Conservation (phyloP, 2,329 filamentous ascomycete genomes). For the Paecilomyces niveus region DNA sequence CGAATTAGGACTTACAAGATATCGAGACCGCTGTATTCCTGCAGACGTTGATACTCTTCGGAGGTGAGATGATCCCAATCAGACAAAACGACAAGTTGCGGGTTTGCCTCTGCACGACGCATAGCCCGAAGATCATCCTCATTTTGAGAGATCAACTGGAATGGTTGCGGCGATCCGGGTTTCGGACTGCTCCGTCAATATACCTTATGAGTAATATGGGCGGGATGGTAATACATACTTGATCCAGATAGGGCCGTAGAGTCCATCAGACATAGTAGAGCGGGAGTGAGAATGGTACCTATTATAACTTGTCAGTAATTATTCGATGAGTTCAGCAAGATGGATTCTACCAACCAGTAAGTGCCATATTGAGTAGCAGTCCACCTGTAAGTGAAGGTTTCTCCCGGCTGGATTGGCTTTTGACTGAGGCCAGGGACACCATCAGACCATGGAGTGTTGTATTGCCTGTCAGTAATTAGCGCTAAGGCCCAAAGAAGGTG, state of each 20-base stretch:
- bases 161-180: constrained; percentile 38
- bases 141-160: constrained; percentile 42
- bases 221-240: constrained; percentile 9
- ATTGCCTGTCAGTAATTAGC: constrained; percentile 26
- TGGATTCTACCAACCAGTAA: constrained; percentile 40
- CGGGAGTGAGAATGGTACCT: constrained; percentile 47
- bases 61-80: constrained; percentile 54
- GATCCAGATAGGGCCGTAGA: constrained; percentile 44
- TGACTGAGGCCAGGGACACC: constrained; percentile 53
- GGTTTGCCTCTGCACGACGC: constrained; percentile 41
- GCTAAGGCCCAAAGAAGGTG: too few species aligned
- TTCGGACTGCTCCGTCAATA: constrained; percentile 31
- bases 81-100: constrained; percentile 45
- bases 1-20: constrained; percentile 11
- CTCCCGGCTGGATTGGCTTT: constrained; percentile 43
- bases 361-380: constrained; percentile 48
- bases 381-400: constrained; percentile 47
- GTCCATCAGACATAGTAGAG: constrained; percentile 52
- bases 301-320: neutral
- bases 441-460: constrained; percentile 51
- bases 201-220: neutral
- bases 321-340: neutral
- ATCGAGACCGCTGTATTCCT: constrained; percentile 15
- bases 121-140: constrained; percentile 37
- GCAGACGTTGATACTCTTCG: constrained; percentile 29